Evolutionary conservation across 2,329 filamentous ascomycete species (phyloP).

Genomic region (Aspergillus eucalypticola): DNA sequence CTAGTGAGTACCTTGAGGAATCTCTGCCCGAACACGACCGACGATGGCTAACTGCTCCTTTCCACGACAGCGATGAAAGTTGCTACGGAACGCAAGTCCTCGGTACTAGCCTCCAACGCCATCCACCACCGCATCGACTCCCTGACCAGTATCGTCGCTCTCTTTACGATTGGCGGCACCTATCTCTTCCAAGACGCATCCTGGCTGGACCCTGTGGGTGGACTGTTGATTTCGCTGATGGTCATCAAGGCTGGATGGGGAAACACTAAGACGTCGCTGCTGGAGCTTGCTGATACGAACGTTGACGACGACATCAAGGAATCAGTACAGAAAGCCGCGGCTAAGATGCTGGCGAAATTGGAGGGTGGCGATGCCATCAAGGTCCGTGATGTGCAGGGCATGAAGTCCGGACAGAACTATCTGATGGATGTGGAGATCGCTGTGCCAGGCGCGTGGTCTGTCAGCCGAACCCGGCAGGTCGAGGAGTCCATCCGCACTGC

Average conservation of each 20-base stretch:
- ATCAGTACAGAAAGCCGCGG: slow-evolving; percentile 67
- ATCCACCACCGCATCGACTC: slow-evolving; percentile 96
- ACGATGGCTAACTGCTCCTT: background rate
- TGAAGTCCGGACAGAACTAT: slow-evolving; percentile 97
- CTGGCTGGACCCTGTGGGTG: slow-evolving; percentile 93
- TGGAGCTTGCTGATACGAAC: slow-evolving; percentile 87
- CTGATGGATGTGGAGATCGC: slow-evolving; percentile 85
- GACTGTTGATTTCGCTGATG: slow-evolving; percentile 87
- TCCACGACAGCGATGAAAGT: slow-evolving; percentile 78
- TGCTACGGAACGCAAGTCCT: slow-evolving; percentile 89
- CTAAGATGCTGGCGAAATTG: slow-evolving; percentile 59
- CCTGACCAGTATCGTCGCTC: slow-evolving; percentile 88
- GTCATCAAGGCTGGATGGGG: slow-evolving; percentile 86
- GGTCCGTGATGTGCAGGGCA: slow-evolving; percentile 76
- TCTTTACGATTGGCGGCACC: slow-evolving; percentile 83
- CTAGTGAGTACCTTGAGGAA: slow-evolving; percentile 67
- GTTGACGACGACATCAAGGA: slow-evolving; percentile 81
- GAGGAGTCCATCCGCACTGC: slow-evolving; percentile 73
- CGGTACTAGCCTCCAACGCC: slow-evolving; percentile 92
- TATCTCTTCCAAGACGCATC: slow-evolving; percentile 82
- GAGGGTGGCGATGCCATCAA: slow-evolving; percentile 62
- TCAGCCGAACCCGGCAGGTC: slow-evolving; percentile 67
- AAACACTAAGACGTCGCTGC: slow-evolving; percentile 78
- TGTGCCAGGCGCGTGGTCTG: slow-evolving; percentile 73
- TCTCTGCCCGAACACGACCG: no score